Conservation (phyloP, 441 rosid genomes). For the Capsella rubella region DNA sequence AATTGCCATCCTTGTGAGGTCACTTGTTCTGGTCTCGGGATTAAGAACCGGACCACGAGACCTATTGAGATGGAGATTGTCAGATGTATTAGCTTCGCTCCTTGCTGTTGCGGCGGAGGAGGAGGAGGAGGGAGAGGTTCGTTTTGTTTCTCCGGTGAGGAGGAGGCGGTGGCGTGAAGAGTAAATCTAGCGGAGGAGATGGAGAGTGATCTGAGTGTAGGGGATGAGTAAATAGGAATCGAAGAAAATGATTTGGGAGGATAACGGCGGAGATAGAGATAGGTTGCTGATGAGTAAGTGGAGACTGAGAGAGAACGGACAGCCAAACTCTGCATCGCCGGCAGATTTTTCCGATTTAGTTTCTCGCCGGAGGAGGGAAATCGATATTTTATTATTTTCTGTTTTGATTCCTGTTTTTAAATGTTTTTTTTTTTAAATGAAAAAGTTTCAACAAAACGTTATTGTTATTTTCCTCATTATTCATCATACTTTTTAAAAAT, state of each 20-base stretch:
- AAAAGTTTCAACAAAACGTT: no score
- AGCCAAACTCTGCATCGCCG: slow-evolving; percentile 68
- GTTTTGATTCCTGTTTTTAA: no score
- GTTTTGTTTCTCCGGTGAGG: slow-evolving; percentile 44
- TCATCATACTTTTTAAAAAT: no score
- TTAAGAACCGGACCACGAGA: slow-evolving; percentile 55
- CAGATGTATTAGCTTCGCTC: slow-evolving; percentile 69
- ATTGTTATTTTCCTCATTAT: no score
- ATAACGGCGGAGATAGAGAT: slow-evolving; percentile 52
- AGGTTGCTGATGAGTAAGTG: slow-evolving; percentile 18
- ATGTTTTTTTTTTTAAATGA: no score
- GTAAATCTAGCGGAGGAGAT: slow-evolving; percentile 30
- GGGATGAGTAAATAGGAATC: slow-evolving; percentile 42
- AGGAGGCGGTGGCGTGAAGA: slow-evolving; percentile 38
- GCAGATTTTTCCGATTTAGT: background rate
- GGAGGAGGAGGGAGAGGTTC: slow-evolving; percentile 30
- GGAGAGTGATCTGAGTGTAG: slow-evolving; percentile 44
- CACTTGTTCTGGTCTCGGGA: slow-evolving; percentile 72
- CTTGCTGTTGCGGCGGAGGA: slow-evolving; percentile 43
- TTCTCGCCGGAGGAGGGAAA: slow-evolving; percentile 12
- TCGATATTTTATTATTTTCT: background rate
- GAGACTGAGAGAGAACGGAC: slow-evolving; percentile 39
- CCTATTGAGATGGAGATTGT: slow-evolving; percentile 66
- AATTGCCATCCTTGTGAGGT: slow-evolving; percentile 86
- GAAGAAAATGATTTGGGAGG: slow-evolving; percentile 29